phyloP scores from a whole-genome alignment of 1,284 basidiomycete species.

The Cutaneotrichosporon cutaneum region DNA sequence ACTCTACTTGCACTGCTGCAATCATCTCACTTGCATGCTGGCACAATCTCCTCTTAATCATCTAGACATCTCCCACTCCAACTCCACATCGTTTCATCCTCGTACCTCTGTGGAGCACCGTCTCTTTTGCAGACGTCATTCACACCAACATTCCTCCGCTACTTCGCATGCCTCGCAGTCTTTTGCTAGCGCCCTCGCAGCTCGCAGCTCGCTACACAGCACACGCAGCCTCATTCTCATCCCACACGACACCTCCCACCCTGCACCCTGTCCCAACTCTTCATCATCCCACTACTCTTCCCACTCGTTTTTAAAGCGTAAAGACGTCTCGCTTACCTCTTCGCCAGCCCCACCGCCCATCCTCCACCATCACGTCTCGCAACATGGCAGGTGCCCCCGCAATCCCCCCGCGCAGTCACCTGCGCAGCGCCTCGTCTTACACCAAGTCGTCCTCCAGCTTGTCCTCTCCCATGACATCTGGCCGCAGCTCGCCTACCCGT shows the following conservation, averaged over 20 bases:
- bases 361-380: neutral
- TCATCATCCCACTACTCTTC: neutral
- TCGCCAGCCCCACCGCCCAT: conserved; percentile 1
- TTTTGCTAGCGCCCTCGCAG: no score
- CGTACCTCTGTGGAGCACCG: neutral
- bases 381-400: conserved; percentile 11
- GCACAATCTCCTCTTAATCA: neutral
- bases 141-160: neutral
- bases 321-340: neutral
- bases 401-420: conserved; percentile 20
- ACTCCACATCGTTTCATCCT: no score
- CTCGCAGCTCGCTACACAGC: no score
- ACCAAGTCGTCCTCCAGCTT: conserved; percentile 8
- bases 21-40: no score
- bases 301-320: neutral
- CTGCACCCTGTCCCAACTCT: neutral
- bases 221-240: neutral
- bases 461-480: neutral
- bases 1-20: no score
- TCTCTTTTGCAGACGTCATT: neutral
- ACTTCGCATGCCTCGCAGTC: no score
- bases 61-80: neutral
- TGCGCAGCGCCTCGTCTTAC: conserved; percentile 11
- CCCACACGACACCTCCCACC: neutral
- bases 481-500: neutral